Percentiles rank a stretch among this genome's conserved stretches.
These are phyloP conservation scores for Thalia dealbata DNA, from an alignment of 176 grass and related monocot species.

Conservation along the genomic window DNA sequence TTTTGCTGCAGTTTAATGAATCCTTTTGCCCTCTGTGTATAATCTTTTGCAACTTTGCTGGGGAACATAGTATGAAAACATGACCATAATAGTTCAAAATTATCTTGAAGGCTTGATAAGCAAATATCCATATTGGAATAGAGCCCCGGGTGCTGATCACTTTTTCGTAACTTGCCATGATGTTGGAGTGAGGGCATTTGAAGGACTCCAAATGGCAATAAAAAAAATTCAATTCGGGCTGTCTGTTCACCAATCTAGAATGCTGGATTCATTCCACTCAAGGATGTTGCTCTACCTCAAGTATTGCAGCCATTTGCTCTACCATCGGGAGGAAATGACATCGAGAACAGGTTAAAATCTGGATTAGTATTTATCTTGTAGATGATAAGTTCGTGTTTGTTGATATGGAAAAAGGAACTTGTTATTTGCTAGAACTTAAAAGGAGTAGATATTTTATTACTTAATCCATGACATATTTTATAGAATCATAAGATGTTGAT, in stretches of 20 bases:
- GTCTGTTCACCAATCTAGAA: conserved; percentile 91
- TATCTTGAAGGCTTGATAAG: conserved; percentile 74
- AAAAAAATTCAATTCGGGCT: conserved; percentile 91
- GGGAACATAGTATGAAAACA: conserved; percentile 89
- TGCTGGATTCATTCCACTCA: conserved; percentile 69
- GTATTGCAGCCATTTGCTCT: conserved; percentile 93
- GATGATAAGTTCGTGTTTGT: not conserved
- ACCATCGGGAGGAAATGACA: conserved; percentile 77
- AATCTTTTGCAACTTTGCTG: conserved; percentile 37
- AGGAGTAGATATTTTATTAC: not conserved
- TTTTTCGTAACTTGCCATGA: conserved; percentile 96
- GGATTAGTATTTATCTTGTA: not conserved
- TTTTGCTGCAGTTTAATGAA: not conserved
- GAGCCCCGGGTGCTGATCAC: conserved; percentile 74
- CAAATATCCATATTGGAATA: conserved; percentile 97
- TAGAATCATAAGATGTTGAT: not conserved
- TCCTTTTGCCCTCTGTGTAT: conserved; percentile 5
- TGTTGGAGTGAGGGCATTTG: conserved; percentile 90
- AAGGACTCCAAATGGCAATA: conserved; percentile 59
- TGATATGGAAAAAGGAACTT: not conserved
- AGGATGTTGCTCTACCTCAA: conserved; percentile 91
- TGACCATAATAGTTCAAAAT: conserved; percentile 74
- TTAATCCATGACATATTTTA: not conserved
- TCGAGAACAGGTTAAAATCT: conserved; percentile 66
- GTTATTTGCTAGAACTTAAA: not conserved